Evolutionary conservation across 148 eudicot genomes (phyloP).

Genomic region (Pouteria glomerata): DNA sequence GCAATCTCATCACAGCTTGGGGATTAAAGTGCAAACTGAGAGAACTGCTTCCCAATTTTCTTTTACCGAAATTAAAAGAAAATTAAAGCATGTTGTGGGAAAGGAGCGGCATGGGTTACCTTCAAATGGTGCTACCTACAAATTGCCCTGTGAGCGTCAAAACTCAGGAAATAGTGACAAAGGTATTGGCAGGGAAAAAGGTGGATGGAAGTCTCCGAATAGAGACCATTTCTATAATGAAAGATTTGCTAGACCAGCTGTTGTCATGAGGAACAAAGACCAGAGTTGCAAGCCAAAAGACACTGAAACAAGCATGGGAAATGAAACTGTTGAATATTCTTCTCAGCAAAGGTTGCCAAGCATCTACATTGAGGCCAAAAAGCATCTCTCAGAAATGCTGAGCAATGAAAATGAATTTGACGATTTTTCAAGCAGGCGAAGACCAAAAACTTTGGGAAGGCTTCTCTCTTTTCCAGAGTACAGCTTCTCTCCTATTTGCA

Average conservation of each 20-base stretch:
- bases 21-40: conserved; percentile 32
- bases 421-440: conserved; percentile 31
- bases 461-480: conserved; percentile 70
- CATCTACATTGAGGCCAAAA: conserved; percentile 77
- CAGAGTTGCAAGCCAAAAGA: conserved; percentile 29
- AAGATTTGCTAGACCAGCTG: conserved; percentile 47
- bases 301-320: conserved; percentile 11
- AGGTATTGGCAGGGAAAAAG: conserved; percentile 34
- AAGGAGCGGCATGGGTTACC: conserved; percentile 42
- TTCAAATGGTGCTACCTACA: conserved; percentile 8
- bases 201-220: conserved; percentile 68
- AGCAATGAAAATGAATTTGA: conserved; percentile 46
- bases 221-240: conserved; percentile 76
- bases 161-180: conserved; percentile 33
- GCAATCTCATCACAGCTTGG: conserved; percentile 24
- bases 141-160: conserved; percentile 18
- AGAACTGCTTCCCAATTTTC: conserved; percentile 57
- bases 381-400: conserved; percentile 80
- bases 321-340: conserved; percentile 25
- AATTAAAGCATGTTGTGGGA: conserved; percentile 62
- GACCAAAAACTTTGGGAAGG: conserved; percentile 72
- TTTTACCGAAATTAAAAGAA: conserved; percentile 66
- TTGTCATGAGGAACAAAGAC: conserved; percentile 34
- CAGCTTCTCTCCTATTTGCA: conserved; percentile 47
- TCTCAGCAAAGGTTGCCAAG: background rate